phyloP scores from a whole-genome alignment of 2,329 filamentous ascomycete species.

The Chaetoscypha palmicola region DNA sequence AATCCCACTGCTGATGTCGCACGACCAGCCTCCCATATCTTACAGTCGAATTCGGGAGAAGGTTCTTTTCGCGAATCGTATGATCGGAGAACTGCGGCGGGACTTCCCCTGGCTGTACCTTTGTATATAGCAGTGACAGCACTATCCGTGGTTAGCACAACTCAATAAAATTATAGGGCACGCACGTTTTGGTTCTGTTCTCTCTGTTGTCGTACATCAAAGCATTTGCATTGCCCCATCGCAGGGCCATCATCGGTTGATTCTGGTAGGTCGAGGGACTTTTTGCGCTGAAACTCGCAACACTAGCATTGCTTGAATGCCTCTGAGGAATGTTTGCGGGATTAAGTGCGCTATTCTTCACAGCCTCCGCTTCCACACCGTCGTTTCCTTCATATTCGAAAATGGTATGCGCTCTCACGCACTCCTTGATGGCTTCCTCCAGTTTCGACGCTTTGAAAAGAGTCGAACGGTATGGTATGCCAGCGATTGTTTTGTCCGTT shows the following conservation, averaged over 20 bases:
- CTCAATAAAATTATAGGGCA: conserved; percentile 17
- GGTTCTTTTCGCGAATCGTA: conserved; percentile 94
- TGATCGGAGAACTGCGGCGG: conserved; percentile 73
- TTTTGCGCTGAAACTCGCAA: conserved; percentile 70
- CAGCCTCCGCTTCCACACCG: conserved; percentile 24
- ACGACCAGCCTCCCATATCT: conserved; percentile 92
- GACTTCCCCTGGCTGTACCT: conserved; percentile 62
- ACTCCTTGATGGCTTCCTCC: conserved; percentile 87
- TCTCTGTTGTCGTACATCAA: conserved; percentile 82
- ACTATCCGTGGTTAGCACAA: conserved; percentile 41
- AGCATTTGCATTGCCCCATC: conserved; percentile 77
- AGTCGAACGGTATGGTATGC: conserved; percentile 89
- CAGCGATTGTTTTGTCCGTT: conserved; percentile 95
- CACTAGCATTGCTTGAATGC: conserved; percentile 72
- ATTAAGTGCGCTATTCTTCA: conserved; percentile 34
- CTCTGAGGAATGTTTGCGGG: conserved; percentile 41
- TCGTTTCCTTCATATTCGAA: conserved; percentile 81
- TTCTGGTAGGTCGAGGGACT: conserved; percentile 51
- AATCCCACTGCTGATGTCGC: conserved; percentile 88
- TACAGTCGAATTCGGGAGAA: conserved; percentile 85
- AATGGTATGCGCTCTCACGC: conserved; percentile 77
- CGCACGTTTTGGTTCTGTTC: conserved; percentile 83
- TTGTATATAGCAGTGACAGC: conserved; percentile 88
- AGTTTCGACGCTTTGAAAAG: conserved; percentile 95
- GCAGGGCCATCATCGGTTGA: conserved; percentile 44